A percentile compares a stretch with the other conserved stretches of the same genome.
Evolutionary conservation across 1,284 basidiomycete species (phyloP).

Genomic region (Athelia psychrophila): DNA sequence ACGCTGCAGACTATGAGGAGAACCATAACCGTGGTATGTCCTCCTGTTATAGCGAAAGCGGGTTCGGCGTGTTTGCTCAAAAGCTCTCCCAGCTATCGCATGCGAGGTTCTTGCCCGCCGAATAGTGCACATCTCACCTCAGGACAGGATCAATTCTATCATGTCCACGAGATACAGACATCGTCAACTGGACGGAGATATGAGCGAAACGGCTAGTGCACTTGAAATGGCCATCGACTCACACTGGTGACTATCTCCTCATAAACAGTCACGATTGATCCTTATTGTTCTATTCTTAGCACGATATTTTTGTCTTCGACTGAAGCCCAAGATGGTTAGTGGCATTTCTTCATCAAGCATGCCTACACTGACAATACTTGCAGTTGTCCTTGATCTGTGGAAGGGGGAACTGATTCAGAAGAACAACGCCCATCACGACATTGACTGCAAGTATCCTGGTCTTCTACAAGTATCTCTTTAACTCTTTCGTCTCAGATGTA

Average conservation of each 20-base stretch:
- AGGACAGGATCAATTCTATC: conserved; percentile 63
- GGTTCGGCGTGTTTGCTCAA: conserved; percentile 4
- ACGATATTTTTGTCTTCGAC: conserved; percentile 84
- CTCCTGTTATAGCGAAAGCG: background rate
- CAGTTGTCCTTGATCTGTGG: conserved; percentile 77
- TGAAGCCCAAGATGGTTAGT: conserved; percentile 79
- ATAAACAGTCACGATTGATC: background rate
- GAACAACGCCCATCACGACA: conserved; percentile 65
- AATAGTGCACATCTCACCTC: conserved; percentile 67
- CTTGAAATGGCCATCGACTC: conserved; percentile 85
- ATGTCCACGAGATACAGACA: conserved; percentile 81
- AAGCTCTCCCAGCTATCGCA: conserved; percentile 53
- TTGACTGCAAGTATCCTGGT: conserved; percentile 61
- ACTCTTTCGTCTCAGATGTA: conserved; percentile 43
- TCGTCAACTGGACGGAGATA: conserved; percentile 73
- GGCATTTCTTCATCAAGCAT: background rate
- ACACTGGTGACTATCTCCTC: conserved; percentile 52
- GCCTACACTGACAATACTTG: conserved; percentile 1
- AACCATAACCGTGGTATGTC: conserved; percentile 71
- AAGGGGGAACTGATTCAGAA: conserved; percentile 78
- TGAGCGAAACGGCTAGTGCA: conserved; percentile 71
- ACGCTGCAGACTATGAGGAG: conserved; percentile 85
- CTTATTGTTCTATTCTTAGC: conserved; percentile 30
- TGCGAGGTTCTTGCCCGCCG: conserved; percentile 88
- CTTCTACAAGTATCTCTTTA: background rate